Evolutionary conservation across 495 filamentous ascomycete species (phyloP).

Genomic region (Penicillium nucicola): DNA sequence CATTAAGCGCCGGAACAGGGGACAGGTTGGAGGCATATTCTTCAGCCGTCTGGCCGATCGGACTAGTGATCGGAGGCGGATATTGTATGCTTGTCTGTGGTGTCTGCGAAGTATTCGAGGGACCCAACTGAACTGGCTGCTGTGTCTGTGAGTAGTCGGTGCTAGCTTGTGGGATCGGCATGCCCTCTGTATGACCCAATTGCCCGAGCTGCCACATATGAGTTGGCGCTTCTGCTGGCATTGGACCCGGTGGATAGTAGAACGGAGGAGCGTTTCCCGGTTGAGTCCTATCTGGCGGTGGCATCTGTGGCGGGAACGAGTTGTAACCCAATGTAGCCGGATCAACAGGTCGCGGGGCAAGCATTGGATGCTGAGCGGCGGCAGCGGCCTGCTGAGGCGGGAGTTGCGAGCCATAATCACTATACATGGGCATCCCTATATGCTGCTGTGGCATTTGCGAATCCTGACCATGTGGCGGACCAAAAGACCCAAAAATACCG

Average conservation of each 20-base stretch:
- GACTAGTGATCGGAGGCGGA: slow-evolving; percentile 7
- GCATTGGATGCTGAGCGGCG: slow-evolving; percentile 29
- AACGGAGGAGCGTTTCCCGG: slow-evolving; percentile 11
- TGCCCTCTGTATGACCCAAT: neutral
- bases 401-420: slow-evolving; percentile 16
- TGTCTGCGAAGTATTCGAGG: neutral
- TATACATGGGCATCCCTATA: slow-evolving; percentile 16
- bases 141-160: slow-evolving; percentile 11
- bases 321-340: slow-evolving; percentile 11
- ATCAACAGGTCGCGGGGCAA: slow-evolving; percentile 32
- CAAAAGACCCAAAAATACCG: slow-evolving; percentile 49
- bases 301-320: neutral
- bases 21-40: slow-evolving; percentile 4
- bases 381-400: slow-evolving; percentile 28
- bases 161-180: neutral
- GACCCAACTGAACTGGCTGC: neutral
- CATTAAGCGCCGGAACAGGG: neutral
- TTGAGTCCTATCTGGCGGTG: neutral
- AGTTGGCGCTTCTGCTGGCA: slow-evolving; percentile 4
- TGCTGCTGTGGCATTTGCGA: slow-evolving; percentile 19
- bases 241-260: slow-evolving; percentile 16
- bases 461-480: slow-evolving; percentile 19
- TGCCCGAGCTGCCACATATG: slow-evolving; percentile 8
- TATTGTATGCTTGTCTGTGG: neutral
- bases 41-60: neutral